Conservation (phyloP, 176 grass and related monocot species). For the Ensete ventricosum region DNA sequence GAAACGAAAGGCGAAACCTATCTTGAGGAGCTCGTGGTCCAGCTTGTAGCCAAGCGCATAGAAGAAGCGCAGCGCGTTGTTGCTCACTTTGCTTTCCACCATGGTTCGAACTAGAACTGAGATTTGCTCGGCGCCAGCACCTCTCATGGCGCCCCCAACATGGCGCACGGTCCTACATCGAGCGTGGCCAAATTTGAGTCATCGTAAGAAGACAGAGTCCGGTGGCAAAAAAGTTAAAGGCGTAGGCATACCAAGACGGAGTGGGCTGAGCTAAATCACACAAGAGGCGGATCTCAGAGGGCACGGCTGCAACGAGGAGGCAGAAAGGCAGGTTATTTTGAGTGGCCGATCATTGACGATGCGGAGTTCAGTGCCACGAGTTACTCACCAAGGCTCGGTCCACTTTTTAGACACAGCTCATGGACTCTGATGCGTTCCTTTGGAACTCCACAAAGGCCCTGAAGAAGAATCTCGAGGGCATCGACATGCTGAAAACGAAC, state of each 20-base stretch:
- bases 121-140: constrained; percentile 79
- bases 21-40: constrained; percentile 86
- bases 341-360: background rate
- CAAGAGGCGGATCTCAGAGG: constrained; percentile 62
- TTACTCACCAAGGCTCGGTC: constrained; percentile 53
- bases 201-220: background rate
- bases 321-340: constrained; percentile 25
- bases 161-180: constrained; percentile 60
- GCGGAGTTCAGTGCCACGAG: background rate
- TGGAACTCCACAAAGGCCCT: constrained; percentile 70
- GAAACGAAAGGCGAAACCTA: constrained; percentile 67
- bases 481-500: constrained; percentile 68
- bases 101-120: constrained; percentile 64
- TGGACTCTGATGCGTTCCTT: constrained; percentile 81
- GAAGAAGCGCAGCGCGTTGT: constrained; percentile 75
- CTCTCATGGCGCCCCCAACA: constrained; percentile 77
- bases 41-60: constrained; percentile 78
- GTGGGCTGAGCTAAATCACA: constrained; percentile 75
- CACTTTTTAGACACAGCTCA: constrained; percentile 85
- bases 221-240: constrained; percentile 4
- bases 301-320: constrained; percentile 44
- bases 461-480: constrained; percentile 78
- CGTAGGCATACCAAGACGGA: constrained; percentile 61
- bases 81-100: constrained; percentile 84
- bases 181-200: background rate